Conservation (phyloP, 2,329 filamentous ascomycete genomes). For the Meredithiella fracta region DNA sequence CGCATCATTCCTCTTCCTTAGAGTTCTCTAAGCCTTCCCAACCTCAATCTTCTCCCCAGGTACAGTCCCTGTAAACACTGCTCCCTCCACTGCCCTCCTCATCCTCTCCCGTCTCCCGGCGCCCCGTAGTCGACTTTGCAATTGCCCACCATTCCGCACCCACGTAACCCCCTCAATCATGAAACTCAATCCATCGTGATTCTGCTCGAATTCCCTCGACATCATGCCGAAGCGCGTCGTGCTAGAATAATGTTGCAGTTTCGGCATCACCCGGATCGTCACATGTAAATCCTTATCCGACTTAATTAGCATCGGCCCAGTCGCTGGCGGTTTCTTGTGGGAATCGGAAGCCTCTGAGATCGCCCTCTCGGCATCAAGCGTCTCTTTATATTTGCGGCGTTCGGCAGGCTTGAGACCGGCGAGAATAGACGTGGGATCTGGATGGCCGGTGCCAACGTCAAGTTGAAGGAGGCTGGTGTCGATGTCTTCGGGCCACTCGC, state of each 20-base stretch:
- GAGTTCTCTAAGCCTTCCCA: background rate
- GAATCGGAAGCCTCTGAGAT: constrained; percentile 23
- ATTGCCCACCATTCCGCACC: constrained; percentile 58
- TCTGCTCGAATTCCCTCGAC: constrained; percentile 60
- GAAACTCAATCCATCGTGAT: constrained; percentile 79
- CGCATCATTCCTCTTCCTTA: background rate
- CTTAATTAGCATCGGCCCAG: constrained; percentile 47
- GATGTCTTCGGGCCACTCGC: constrained; percentile 69
- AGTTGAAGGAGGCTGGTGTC: constrained; percentile 51
- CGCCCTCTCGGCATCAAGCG: constrained; percentile 23
- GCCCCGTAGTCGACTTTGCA: constrained; percentile 38
- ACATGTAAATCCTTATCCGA: constrained; percentile 68
- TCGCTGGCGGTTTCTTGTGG: constrained; percentile 36
- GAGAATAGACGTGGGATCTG: background rate
- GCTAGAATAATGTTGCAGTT: constrained; percentile 58
- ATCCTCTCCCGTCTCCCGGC: constrained; percentile 41
- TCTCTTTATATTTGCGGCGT: constrained; percentile 20
- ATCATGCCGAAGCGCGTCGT: constrained; percentile 66
- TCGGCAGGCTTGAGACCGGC: background rate
- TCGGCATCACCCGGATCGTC: constrained; percentile 67
- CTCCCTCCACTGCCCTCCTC: constrained; percentile 36
- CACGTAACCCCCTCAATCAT: constrained; percentile 69
- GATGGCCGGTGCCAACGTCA: constrained; percentile 22
- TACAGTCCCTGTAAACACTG: constrained; percentile 17
- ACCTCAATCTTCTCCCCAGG: background rate